Percentiles rank a stretch among this genome's conserved stretches.
phyloP scores from a whole-genome alignment of 2,329 filamentous ascomycete genomes.

The Pseudopyricularia javanii region DNA sequence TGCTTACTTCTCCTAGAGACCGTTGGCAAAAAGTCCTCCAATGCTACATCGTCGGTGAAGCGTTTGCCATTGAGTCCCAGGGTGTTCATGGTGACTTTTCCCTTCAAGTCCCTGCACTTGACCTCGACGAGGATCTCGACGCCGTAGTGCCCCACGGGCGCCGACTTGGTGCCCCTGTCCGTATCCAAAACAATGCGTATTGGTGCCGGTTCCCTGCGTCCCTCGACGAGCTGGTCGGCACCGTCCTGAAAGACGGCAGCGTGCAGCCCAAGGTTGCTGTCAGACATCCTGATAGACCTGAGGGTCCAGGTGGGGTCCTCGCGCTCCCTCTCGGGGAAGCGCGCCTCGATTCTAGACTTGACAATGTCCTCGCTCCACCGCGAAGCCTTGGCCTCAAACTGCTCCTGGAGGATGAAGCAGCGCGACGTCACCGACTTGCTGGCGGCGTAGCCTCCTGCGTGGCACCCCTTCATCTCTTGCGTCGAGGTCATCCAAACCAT shows the following conservation, averaged over 20 bases:
- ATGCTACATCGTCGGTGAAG: constrained; percentile 61
- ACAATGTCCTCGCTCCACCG: constrained; percentile 76
- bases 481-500: constrained; percentile 57
- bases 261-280: constrained; percentile 45
- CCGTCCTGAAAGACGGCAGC: constrained; percentile 64
- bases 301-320: constrained; percentile 74
- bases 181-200: constrained; percentile 65
- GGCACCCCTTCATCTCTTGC: constrained; percentile 44
- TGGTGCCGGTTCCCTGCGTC: constrained; percentile 53
- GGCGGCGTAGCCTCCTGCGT: constrained; percentile 28
- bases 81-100: constrained; percentile 36
- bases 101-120: constrained; percentile 30
- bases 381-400: constrained; percentile 65
- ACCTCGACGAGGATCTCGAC: constrained; percentile 61
- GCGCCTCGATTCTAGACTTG: constrained; percentile 74
- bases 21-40: constrained; percentile 62
- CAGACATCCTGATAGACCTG: constrained; percentile 52
- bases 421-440: constrained; percentile 45
- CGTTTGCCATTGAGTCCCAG: constrained; percentile 56
- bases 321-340: constrained; percentile 73
- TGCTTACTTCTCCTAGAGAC: constrained; percentile 60
- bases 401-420: constrained; percentile 60
- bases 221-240: constrained; percentile 47
- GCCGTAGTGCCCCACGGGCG: constrained; percentile 53
- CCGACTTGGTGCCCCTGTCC: constrained; percentile 51